phyloP scores from a whole-genome alignment of 345 rosid species.

The Nephelium lappaceum region DNA sequence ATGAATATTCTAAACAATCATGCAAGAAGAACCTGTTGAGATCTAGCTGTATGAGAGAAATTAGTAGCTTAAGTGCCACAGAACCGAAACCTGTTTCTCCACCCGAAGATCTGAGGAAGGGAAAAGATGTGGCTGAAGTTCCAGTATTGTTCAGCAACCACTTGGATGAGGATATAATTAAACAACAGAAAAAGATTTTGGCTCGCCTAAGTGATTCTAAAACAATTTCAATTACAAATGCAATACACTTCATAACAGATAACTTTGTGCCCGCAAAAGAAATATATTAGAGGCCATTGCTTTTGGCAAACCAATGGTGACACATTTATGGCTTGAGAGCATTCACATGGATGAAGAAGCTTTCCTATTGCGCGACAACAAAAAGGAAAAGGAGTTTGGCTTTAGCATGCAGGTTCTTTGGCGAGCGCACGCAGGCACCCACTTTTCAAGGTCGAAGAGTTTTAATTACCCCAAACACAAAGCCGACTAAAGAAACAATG shows the following conservation, averaged over 20 bases:
- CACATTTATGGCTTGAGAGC: constrained; percentile 82
- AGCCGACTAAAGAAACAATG: constrained; percentile 68
- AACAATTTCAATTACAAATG: constrained; percentile 65
- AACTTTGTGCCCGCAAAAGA: constrained; percentile 78
- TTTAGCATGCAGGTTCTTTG: constrained; percentile 72
- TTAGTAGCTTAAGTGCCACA: constrained; percentile 44
- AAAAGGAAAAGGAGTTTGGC: constrained; percentile 80
- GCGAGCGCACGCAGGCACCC: constrained; percentile 67
- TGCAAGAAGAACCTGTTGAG: constrained; percentile 58
- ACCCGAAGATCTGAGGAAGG: constrained; percentile 60
- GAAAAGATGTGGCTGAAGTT: constrained; percentile 70
- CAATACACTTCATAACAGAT: constrained; percentile 81
- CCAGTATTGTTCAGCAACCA: constrained; percentile 84
- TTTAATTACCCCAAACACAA: constrained; percentile 64
- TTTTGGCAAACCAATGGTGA: constrained; percentile 78
- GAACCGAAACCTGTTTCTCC: constrained; percentile 42
- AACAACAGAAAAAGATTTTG: constrained; percentile 84
- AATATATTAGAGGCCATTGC: constrained; percentile 89
- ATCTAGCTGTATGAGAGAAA: constrained; percentile 47
- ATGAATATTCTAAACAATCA: constrained; percentile 60
- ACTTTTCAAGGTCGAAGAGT: constrained; percentile 67
- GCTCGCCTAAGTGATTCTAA: constrained; percentile 61
- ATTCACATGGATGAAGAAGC: constrained; percentile 68
- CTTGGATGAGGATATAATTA: constrained; percentile 71
- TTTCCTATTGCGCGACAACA: constrained; percentile 59